These are phyloP conservation scores for Citrus unshiu DNA, from an alignment of 345 rosid species.

Conservation along the genomic window DNA sequence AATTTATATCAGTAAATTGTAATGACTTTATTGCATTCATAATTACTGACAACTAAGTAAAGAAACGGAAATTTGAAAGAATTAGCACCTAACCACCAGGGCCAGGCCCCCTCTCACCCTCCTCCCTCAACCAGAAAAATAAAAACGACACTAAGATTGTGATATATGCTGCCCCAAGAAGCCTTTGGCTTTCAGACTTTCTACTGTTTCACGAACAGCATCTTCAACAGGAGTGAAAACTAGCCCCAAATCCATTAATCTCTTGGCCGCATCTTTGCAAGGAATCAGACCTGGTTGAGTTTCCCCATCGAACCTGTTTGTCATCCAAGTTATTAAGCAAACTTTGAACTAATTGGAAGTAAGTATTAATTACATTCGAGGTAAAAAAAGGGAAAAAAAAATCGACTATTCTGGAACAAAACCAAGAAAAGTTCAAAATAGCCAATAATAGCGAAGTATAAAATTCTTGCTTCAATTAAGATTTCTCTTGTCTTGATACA, in stretches of 20 bases:
- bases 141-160: not conserved
- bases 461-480: not conserved
- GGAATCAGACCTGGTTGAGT: slow-evolving; percentile 63
- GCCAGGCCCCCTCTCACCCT: not conserved
- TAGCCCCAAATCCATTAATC: slow-evolving; percentile 56
- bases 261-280: slow-evolving; percentile 70
- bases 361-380: not conserved
- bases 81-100: not conserved
- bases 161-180: slow-evolving; percentile 29
- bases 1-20: not conserved
- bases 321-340: not conserved
- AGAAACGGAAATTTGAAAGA: not conserved
- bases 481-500: not conserved
- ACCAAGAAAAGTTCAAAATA: not conserved
- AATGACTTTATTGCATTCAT: not conserved
- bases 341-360: not conserved
- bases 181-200: slow-evolving; percentile 57
- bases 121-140: not conserved
- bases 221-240: slow-evolving; percentile 65
- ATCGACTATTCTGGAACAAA: too few species aligned
- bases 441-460: not conserved
- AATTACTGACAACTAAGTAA: not conserved
- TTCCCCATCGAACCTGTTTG: slow-evolving; percentile 41
- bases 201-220: slow-evolving; percentile 55
- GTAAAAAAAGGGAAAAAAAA: too few species aligned